Percentiles rank a stretch among this genome's conserved stretches.
Conservation (phyloP, 106 monocot species). For the Dendrobium huoshanense region DNA sequence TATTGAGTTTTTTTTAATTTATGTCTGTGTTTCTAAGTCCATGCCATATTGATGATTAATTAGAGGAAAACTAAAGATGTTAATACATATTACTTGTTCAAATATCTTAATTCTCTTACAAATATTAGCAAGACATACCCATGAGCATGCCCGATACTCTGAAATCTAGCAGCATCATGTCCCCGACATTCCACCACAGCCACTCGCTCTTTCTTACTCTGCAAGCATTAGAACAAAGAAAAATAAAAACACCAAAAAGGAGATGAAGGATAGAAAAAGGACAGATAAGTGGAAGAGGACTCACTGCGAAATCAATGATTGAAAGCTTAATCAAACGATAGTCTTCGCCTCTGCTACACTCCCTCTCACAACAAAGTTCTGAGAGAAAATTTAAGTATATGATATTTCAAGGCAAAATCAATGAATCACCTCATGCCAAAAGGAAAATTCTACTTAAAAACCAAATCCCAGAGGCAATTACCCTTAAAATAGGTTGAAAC, state of each 20-base stretch:
- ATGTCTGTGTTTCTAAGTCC: too few relatives aligned
- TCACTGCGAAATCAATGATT: constrained; percentile 82
- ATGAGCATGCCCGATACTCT: constrained; percentile 67
- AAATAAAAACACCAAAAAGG: neutral
- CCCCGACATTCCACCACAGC: constrained; percentile 84
- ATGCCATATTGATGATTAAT: too few relatives aligned
- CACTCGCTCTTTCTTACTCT: constrained; percentile 73
- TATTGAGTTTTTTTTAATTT: too few relatives aligned
- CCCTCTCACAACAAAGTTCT: constrained; percentile 87
- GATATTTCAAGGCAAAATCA: neutral
- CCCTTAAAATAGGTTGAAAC: too few relatives aligned
- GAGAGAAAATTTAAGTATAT: neutral
- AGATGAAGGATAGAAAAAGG: neutral
- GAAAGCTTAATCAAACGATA: constrained; percentile 90
- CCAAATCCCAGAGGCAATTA: too few relatives aligned
- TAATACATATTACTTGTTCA: neutral
- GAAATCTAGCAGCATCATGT: constrained; percentile 91
- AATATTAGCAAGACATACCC: constrained; percentile 36
- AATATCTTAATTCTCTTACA: neutral
- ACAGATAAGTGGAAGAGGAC: neutral
- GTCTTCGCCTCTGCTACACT: constrained; percentile 96
- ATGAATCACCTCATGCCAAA: neutral
- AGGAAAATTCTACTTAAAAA: too few relatives aligned
- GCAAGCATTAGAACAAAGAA: neutral
- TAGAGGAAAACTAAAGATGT: too few relatives aligned